Conservation (phyloP, 148 eudicot species). For the Chenopodium album region DNA sequence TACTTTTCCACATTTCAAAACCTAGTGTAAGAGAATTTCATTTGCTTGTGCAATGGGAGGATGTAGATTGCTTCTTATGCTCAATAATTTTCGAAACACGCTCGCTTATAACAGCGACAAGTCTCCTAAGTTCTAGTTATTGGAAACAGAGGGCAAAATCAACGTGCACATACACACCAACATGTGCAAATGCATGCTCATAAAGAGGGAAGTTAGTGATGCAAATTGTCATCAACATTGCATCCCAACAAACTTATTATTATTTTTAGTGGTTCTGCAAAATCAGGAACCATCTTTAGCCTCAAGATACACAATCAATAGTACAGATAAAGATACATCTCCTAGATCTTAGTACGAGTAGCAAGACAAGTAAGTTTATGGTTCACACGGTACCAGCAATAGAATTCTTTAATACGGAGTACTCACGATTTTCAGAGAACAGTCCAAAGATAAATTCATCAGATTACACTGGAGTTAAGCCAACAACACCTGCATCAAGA, state of each 20-base stretch:
- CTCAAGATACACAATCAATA: not conserved
- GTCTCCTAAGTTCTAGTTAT: not conserved
- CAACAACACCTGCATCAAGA: slow-evolving; percentile 57
- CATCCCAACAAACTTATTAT: not conserved
- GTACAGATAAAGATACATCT: not conserved
- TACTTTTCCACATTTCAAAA: not conserved
- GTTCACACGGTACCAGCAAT: not conserved
- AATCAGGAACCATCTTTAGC: not conserved
- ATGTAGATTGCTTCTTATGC: not conserved
- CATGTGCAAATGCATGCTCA: not conserved
- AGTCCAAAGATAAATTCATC: not conserved
- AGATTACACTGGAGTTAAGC: slow-evolving; percentile 44
- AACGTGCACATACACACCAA: not conserved
- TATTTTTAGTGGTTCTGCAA: not conserved
- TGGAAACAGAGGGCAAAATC: not conserved
- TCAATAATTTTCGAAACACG: not conserved
- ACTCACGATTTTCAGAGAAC: not conserved
- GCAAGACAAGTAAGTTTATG: not conserved
- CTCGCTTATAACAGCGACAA: not conserved
- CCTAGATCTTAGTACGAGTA: not conserved
- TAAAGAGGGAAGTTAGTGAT: not conserved
- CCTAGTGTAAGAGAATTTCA: not conserved
- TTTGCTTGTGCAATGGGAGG: not conserved
- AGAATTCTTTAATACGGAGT: not conserved
- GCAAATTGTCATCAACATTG: not conserved